Evolutionary conservation across 139 green algal genomes (phyloP).

Genomic region (Gonium pectorale): DNA sequence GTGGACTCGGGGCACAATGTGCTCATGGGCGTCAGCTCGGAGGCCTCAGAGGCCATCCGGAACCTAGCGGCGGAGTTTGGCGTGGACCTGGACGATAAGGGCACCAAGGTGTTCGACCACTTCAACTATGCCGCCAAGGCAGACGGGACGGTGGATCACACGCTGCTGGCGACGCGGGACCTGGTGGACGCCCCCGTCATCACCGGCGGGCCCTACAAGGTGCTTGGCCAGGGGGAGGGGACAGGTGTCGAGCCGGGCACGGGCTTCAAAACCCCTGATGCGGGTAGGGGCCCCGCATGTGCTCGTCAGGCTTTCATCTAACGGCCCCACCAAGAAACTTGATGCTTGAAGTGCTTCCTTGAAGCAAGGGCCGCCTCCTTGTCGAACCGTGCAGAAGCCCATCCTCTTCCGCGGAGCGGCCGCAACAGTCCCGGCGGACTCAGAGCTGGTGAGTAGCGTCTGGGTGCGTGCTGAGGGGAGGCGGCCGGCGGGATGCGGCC

Average conservation of each 20-base stretch:
- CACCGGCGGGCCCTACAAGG: constrained; percentile 43
- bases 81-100: constrained; percentile 82
- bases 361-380: too few relatives aligned
- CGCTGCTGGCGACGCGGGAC: constrained; percentile 39
- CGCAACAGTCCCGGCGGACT: constrained; percentile 66
- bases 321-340: too few relatives aligned
- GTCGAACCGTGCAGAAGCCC: constrained; percentile 62
- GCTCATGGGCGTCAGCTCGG: constrained; percentile 74
- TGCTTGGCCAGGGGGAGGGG: constrained; percentile 6
- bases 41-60: constrained; percentile 65
- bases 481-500: too few relatives aligned
- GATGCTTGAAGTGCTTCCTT: too few relatives aligned
- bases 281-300: too few relatives aligned
- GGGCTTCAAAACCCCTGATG: too few relatives aligned
- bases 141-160: constrained; percentile 50
- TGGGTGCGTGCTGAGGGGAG: too few relatives aligned
- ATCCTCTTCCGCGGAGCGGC: constrained; percentile 79
- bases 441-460: constrained; percentile 75
- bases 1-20: constrained; percentile 86
- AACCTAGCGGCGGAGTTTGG: constrained; percentile 74
- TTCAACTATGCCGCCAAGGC: constrained; percentile 42
- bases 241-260: too few relatives aligned
- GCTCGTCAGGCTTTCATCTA: too few relatives aligned
- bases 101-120: constrained; percentile 64
- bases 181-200: constrained; percentile 41